Base-by-base conservation (phyloP, 441 rosid genomes). In the Eruca vesicaria region DNA sequence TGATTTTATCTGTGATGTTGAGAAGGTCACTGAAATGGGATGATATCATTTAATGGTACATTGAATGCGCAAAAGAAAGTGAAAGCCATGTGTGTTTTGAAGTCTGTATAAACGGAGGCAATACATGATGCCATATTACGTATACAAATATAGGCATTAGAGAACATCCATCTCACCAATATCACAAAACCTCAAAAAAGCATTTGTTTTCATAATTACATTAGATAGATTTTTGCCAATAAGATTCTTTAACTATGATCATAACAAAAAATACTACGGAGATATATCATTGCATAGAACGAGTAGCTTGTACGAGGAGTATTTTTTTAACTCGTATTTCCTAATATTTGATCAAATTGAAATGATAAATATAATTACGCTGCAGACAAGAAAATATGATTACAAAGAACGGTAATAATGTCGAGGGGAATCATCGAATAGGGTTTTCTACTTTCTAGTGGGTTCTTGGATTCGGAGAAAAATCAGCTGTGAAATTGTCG, bases 401-500 rank as follows among this genome's bases (percentile, higher is more conserved):
- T 50, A 52, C 48, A 23, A 31, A 16, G 31, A 72, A 64, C 2
- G 15, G 53, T 66, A 19, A 10, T 36, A 41, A 41, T 53, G 23
- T 58, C 60, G 72, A 66, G 36, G 70, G 71, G 63, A 62, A 53
- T 62, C 79, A 60, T 61, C 69, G 79, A 75, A 68, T 61, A 53
- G 68, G n/a, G 70, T 43, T 38, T 53, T 63, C 43, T 68, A 69
- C 52, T 36, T 36, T 63, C 32, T 7, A 20, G 36, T 62, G 7
- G 28, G 3, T 28, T 45, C 65, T 76, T 69, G 75, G 59, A 69
- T 63, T 64, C 31, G 52, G 59, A 41, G 69, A 20, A 29, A 69
- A 63, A 76, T 53, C 70, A 69, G 70, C 79, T 41, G 71, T 58
- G 33, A n/a, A 69, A 55, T 29, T 69, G 79, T 76, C 75, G 79